Evolutionary conservation across 2,329 filamentous ascomycete species (phyloP), one percentile per base, ranked within the genome.

Genomic region (Sclerotiophoma versabilis): DNA sequence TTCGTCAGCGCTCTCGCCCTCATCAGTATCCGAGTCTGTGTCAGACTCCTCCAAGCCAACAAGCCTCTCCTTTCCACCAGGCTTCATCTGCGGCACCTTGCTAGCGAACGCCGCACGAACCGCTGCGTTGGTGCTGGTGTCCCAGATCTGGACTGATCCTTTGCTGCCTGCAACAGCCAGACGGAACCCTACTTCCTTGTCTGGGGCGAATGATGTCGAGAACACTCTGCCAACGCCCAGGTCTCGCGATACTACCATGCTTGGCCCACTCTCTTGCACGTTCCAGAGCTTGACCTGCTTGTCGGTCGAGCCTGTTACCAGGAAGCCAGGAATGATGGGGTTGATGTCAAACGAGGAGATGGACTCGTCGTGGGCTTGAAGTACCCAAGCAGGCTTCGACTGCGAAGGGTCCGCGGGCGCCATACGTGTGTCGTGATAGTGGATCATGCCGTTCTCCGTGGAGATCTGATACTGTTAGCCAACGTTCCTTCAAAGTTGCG

Each of bases 281-380:
- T 96, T 96, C 95, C 95, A 99, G 52, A 99, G 82, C 82, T 99
- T 99, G 66, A 98, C 92, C 5, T 89, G 91, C 80, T 92, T 93
- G 81, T 99, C 95, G 12, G 91, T 93, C 2, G 92, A 96, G 3
- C 93, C 95, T 0, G 95, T 98, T 12, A 87, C 95, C 77, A 99
- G 85, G 82, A 91, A 97, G 36, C 95, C 95, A 1, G 95, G 93
- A 55, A 99, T 92, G 43, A 87, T 81, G 3, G 88, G 83, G 81
- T 97, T 98, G 77, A 98, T 85, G 75, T 96, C 93, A 74, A 99
- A 97, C 0, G 92, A 88, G 8, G 92, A 96, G 37, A 98, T 84
- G 3, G 91, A 91, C 75, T 93, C 88, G 73, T 97, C 92, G 79
- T 99, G 95, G 14, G 95, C 95, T 78, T 99, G 95, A 46, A 99